A percentile compares a stretch with the other conserved stretches of the same genome.
Conservation (phyloP, 768 basidiomycete species). For the Rhizopogon roseolus region DNA sequence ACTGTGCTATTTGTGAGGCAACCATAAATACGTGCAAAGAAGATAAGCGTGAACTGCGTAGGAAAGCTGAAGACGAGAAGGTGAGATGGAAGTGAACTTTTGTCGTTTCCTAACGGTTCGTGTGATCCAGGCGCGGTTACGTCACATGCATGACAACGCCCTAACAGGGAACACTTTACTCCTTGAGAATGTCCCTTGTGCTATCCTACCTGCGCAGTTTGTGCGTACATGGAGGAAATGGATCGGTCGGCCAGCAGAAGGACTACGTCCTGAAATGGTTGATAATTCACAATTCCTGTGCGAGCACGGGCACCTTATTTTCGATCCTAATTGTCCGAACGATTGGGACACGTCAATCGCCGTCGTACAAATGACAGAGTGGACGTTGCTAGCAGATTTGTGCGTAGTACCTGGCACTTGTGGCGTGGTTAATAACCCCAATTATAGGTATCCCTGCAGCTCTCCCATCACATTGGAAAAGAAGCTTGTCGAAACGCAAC, state of each 20-base stretch:
- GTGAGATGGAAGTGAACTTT: conserved; percentile 28
- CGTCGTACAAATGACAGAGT: conserved; percentile 58
- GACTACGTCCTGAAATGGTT: conserved; percentile 52
- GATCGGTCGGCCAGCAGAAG: conserved; percentile 52
- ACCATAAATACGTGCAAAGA: conserved; percentile 50
- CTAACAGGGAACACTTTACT: conserved; percentile 40
- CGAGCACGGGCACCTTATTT: conserved; percentile 52
- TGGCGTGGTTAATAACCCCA: conserved; percentile 13
- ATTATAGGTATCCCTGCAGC: conserved; percentile 50
- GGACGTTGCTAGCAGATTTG: conserved; percentile 57
- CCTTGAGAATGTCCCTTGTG: conserved; percentile 47
- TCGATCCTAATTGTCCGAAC: conserved; percentile 60
- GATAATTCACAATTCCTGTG: conserved; percentile 67
- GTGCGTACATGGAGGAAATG: conserved; percentile 67
- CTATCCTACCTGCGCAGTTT: conserved; percentile 58
- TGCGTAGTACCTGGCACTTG: conserved; percentile 30
- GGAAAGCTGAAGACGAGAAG: conserved; percentile 76
- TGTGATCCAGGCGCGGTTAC: conserved; percentile 50
- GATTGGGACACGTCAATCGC: conserved; percentile 56
- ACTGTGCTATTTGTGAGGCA: conserved; percentile 63
- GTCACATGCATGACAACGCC: conserved; percentile 55
- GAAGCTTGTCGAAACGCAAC: conserved; percentile 16
- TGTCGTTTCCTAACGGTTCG: conserved; percentile 3
- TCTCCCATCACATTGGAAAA: conserved; percentile 49
- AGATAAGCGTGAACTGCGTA: conserved; percentile 57